These are phyloP conservation scores for Ammopiptanthus mongolicus DNA, from an alignment of 306 rosid genomes.

Conservation along the genomic window DNA sequence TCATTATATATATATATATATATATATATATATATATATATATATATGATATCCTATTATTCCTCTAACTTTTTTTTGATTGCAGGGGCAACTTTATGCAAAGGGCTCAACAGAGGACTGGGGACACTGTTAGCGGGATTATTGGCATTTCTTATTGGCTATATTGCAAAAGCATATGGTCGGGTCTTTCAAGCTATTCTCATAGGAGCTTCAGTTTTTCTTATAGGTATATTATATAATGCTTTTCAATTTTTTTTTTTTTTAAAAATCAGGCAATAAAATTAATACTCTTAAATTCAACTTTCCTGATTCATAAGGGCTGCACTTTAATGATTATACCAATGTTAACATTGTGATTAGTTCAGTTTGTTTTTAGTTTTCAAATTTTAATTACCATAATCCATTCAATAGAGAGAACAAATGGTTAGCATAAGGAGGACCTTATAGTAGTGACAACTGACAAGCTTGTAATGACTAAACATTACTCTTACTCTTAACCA, in stretches of 20 bases:
- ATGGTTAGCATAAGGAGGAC: too few species aligned
- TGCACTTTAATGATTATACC: not conserved
- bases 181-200: slow-evolving; percentile 49
- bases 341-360: not conserved
- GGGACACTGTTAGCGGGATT: slow-evolving; percentile 86
- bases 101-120: slow-evolving; percentile 92
- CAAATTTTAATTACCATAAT: not conserved
- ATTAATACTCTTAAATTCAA: not conserved
- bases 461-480: not conserved
- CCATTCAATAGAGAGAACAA: not conserved
- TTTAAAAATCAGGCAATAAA: not conserved
- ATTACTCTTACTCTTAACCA: not conserved
- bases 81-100: slow-evolving; percentile 94
- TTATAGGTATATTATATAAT: slow-evolving; percentile 45
- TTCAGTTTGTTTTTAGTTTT: not conserved
- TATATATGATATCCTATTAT: too few species aligned
- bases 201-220: slow-evolving; percentile 79
- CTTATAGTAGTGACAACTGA: not conserved
- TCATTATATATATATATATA: too few species aligned
- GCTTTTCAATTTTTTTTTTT: not conserved
- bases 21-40: too few species aligned
- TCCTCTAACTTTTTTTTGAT: not conserved
- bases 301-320: not conserved
- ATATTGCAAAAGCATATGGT: slow-evolving; percentile 40
- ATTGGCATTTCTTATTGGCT: slow-evolving; percentile 68